phyloP scores from a whole-genome alignment of 148 eudicot species.

The Nepenthes mirabilis region DNA sequence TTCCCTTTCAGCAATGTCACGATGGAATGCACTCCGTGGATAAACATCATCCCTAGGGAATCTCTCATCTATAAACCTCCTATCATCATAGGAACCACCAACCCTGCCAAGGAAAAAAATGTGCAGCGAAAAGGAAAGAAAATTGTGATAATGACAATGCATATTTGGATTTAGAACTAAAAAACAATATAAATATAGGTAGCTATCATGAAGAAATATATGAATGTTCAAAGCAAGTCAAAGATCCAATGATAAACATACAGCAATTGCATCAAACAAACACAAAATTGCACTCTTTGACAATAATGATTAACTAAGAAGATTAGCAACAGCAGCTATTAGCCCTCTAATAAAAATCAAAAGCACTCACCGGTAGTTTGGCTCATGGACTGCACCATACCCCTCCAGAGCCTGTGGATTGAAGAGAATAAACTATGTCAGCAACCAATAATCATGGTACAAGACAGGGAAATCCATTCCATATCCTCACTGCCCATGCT shows the following conservation, averaged over 20 bases:
- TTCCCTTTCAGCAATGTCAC: conserved; percentile 64
- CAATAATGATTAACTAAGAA: not conserved
- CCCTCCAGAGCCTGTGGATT: conserved; percentile 99
- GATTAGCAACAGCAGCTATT: not conserved
- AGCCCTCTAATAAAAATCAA: conserved; percentile 8
- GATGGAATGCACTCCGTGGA: conserved; percentile 55
- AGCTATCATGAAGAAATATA: not conserved
- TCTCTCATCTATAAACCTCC: conserved; percentile 84
- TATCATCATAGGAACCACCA: conserved; percentile 73
- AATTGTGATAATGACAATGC: not conserved
- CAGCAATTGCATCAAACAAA: not conserved
- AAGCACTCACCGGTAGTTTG: conserved; percentile 80
- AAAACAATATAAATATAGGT: not conserved
- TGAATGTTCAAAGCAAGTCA: not conserved
- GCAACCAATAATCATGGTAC: conserved; percentile 70
- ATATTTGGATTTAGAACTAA: conserved; percentile 1
- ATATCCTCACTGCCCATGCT: conserved; percentile 91
- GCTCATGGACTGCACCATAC: conserved; percentile 80
- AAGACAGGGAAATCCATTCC: conserved; percentile 87
- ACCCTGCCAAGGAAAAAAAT: conserved; percentile 41
- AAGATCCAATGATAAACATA: not conserved
- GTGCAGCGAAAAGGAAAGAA: conserved; percentile 16
- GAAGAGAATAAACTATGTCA: conserved; percentile 96
- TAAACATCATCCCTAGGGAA: conserved; percentile 56
- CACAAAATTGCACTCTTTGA: not conserved